These are phyloP conservation scores for Rhizopogon vinicolor DNA, from an alignment of 768 basidiomycete genomes.

Conservation along the genomic window DNA sequence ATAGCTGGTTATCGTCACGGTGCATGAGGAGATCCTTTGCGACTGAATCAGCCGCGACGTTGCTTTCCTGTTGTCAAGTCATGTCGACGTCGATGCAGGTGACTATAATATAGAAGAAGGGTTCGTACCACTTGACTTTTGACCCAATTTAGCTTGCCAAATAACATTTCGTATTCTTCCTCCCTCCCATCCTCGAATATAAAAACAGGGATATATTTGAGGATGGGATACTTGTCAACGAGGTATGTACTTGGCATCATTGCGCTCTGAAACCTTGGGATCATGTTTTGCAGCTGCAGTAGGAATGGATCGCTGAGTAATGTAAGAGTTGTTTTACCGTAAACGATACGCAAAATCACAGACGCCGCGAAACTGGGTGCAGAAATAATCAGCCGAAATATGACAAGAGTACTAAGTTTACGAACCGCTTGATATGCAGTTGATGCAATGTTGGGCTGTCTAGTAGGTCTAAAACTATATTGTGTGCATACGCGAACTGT, in stretches of 20 bases:
- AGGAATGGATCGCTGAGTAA: slow-evolving; percentile 16
- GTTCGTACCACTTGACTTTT: slow-evolving; percentile 36
- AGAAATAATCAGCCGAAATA: background rate
- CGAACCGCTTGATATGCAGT: slow-evolving; percentile 31
- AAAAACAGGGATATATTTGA: slow-evolving; percentile 50
- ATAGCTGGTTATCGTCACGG: slow-evolving; percentile 40
- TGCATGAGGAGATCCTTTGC: slow-evolving; percentile 49
- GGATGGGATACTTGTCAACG: slow-evolving; percentile 31
- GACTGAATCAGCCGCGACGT: slow-evolving; percentile 30
- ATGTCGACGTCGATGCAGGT: slow-evolving; percentile 20
- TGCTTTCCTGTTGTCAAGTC: slow-evolving; percentile 5
- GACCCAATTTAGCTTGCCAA: slow-evolving; percentile 40
- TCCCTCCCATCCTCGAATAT: no score
- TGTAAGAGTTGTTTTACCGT: slow-evolving; percentile 19
- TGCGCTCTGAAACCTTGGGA: slow-evolving; percentile 24
- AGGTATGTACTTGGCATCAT: slow-evolving; percentile 27
- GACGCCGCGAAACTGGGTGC: slow-evolving; percentile 19
- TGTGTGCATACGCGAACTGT: slow-evolving; percentile 33
- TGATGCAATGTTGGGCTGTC: slow-evolving; percentile 18
- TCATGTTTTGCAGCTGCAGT: slow-evolving; percentile 23
- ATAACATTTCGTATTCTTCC: slow-evolving; percentile 49
- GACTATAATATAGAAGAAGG: background rate
- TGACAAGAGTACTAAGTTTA: slow-evolving; percentile 12
- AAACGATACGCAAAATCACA: slow-evolving; percentile 21
- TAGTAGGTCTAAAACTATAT: slow-evolving; percentile 17